These are phyloP conservation scores for Eremochloa ophiuroides DNA, from an alignment of 176 grass and related monocot species.

Conservation along the genomic window DNA sequence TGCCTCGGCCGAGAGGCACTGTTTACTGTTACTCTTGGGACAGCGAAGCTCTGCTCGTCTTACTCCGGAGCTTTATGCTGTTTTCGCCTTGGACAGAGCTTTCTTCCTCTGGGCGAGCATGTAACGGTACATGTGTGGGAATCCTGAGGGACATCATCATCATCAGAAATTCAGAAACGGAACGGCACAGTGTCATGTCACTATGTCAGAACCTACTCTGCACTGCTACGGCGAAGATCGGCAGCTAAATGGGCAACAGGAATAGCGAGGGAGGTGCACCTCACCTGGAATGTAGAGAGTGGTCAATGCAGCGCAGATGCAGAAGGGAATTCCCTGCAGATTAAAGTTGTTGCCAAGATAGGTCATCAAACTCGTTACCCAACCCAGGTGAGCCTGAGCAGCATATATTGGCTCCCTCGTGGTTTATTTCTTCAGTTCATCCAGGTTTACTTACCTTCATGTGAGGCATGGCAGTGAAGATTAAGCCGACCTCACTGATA, in stretches of 20 bases:
- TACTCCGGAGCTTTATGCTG: background rate
- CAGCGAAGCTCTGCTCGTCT: background rate
- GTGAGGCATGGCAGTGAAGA: background rate
- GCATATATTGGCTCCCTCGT: no score
- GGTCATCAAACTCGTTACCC: background rate
- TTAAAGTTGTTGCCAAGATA: background rate
- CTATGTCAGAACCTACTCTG: background rate
- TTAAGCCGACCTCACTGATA: slow-evolving; percentile 9
- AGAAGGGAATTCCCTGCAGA: background rate
- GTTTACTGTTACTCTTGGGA: no score
- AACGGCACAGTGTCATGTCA: background rate
- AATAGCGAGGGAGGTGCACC: background rate
- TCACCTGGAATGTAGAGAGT: slow-evolving; percentile 48
- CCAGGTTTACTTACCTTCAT: slow-evolving; percentile 14
- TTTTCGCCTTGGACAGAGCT: background rate
- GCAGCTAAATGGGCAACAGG: background rate
- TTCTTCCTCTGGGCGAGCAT: slow-evolving; percentile 23
- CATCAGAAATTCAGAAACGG: background rate
- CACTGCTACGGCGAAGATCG: background rate
- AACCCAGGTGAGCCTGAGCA: background rate
- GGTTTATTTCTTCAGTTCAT: background rate
- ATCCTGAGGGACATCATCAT: background rate
- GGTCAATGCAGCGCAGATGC: background rate
- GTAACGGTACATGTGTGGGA: background rate
- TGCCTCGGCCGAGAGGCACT: no score